A percentile compares a stretch with the other conserved stretches of the same genome.
Conservation (phyloP, 2,329 filamentous ascomycete genomes). For the Cladophialophora bantiana region DNA sequence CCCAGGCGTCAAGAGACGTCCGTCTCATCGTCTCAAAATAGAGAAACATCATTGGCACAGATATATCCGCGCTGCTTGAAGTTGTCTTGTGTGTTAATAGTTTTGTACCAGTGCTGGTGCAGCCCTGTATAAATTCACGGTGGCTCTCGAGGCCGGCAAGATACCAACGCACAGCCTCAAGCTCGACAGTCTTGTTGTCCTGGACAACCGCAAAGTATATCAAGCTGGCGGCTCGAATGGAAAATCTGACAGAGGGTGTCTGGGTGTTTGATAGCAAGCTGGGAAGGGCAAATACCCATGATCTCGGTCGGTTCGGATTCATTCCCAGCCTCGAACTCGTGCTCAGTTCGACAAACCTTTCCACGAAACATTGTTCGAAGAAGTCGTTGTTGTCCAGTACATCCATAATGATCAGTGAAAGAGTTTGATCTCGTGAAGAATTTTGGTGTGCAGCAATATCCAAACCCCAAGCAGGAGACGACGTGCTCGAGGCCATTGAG, state of each 20-base stretch:
- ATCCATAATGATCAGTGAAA: neutral
- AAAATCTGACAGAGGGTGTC: conserved; percentile 5
- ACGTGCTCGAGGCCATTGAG: neutral
- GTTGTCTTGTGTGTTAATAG: neutral
- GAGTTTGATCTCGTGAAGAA: neutral
- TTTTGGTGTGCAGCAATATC: neutral
- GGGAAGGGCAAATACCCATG: conserved; percentile 16
- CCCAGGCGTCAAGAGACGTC: neutral
- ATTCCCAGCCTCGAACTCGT: conserved; percentile 12
- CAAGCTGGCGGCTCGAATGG: conserved; percentile 9
- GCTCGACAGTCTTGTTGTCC: conserved; percentile 12
- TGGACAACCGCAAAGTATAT: conserved; percentile 6
- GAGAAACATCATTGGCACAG: conserved; percentile 16
- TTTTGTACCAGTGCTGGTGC: neutral
- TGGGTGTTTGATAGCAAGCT: conserved; percentile 2
- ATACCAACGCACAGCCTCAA: conserved; percentile 17
- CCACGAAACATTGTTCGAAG: conserved; percentile 16
- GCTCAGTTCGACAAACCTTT: conserved; percentile 15
- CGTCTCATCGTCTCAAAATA: conserved; percentile 18
- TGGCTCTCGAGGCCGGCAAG: conserved; percentile 16
- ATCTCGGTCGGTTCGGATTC: conserved; percentile 3
- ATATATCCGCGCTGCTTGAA: neutral
- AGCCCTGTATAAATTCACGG: conserved; percentile 2
- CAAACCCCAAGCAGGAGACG: neutral
- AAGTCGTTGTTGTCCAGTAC: neutral